Evolutionary conservation across 805 yeast species (phyloP).

Genomic region (Lipomyces kockii): DNA sequence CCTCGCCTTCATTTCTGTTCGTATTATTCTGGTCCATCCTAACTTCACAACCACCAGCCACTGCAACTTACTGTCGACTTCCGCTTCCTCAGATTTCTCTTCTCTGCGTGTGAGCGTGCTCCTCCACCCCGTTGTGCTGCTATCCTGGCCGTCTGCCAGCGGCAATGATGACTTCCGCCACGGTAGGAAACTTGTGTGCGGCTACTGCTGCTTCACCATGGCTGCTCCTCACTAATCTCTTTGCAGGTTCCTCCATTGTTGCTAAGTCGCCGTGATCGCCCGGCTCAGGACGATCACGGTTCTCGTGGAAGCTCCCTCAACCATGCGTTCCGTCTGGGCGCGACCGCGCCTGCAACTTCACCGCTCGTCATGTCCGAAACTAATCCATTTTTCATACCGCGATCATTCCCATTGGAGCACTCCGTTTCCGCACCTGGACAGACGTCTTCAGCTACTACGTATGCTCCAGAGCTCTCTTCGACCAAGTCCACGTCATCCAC

Average conservation of each 20-base stretch:
- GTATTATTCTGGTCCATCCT: background rate
- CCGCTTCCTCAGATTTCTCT: background rate
- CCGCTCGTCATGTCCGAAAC: constrained; percentile 2
- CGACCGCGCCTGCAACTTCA: constrained; percentile 1
- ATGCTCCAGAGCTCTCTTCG: background rate
- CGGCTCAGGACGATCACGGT: background rate
- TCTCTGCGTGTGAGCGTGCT: background rate
- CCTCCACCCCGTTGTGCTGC: background rate
- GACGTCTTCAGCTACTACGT: background rate
- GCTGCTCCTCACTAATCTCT: background rate
- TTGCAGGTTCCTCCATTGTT: constrained; percentile 12
- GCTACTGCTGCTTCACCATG: background rate
- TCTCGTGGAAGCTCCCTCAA: constrained; percentile 3
- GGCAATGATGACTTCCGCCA: background rate
- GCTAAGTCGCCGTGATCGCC: background rate
- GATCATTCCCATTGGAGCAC: constrained; percentile 20
- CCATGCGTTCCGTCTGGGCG: background rate
- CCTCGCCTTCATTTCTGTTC: background rate
- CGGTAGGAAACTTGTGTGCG: background rate
- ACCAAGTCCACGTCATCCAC: constrained; percentile 11
- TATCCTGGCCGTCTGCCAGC: background rate
- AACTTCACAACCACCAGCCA: background rate
- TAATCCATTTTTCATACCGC: constrained; percentile 1
- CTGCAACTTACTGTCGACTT: background rate
- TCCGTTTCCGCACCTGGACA: constrained; percentile 14